phyloP scores from a whole-genome alignment of 2,329 filamentous ascomycete genomes.

The Trichoderma sp. region DNA sequence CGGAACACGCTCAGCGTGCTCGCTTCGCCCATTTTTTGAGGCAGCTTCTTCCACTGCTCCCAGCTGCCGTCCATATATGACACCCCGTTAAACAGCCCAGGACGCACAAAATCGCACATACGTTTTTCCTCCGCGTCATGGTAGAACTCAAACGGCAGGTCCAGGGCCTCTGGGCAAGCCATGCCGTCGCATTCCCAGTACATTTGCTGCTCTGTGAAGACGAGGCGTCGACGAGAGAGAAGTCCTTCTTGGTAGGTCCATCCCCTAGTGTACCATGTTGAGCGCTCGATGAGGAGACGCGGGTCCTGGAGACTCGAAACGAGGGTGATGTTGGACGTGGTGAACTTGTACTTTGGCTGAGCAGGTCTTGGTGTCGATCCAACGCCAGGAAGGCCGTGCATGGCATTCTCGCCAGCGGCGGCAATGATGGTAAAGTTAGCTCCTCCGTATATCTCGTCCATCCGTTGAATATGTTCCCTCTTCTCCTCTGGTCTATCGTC shows the following conservation, averaged over 20 bases:
- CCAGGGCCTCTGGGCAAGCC: conserved; percentile 36
- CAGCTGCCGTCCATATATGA: conserved; percentile 36
- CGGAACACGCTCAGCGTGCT: conserved; percentile 38
- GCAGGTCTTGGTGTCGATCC: conserved; percentile 27
- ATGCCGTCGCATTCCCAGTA: conserved; percentile 41
- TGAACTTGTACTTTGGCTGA: conserved; percentile 34
- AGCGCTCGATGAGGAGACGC: conserved; percentile 30
- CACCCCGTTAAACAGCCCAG: conserved; percentile 35
- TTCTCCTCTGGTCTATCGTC: conserved; percentile 26
- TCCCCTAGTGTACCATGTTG: conserved; percentile 36
- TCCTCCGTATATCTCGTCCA: conserved; percentile 38
- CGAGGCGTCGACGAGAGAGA: conserved; percentile 35
- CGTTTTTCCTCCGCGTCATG: conserved; percentile 33
- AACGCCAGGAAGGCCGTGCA: conserved; percentile 36
- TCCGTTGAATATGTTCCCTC: conserved; percentile 32
- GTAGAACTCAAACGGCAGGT: conserved; percentile 33
- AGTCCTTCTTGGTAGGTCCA: conserved; percentile 42
- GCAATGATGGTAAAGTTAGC: conserved; percentile 39
- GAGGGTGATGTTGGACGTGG: conserved; percentile 32
- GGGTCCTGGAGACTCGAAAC: conserved; percentile 34
- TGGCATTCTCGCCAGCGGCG: conserved; percentile 34
- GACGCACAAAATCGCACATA: conserved; percentile 37
- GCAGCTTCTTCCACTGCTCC: conserved; percentile 35
- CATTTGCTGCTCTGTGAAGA: conserved; percentile 40
- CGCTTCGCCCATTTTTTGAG: conserved; percentile 28